Conservation (phyloP, 768 basidiomycete species). For the Strobilomyces confusus region DNA sequence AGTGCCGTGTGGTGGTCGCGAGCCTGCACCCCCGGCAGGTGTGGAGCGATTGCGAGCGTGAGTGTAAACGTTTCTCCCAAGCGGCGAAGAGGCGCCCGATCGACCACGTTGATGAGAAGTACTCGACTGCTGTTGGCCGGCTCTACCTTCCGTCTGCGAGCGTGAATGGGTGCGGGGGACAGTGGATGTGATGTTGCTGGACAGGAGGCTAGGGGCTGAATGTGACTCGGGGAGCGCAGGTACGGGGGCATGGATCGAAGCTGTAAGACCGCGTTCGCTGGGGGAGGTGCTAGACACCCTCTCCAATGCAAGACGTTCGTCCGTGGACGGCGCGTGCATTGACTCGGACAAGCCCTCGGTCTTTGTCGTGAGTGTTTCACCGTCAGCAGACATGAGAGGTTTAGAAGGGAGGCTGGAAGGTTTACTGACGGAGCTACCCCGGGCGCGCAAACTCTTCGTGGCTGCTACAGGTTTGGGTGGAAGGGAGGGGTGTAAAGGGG, state of each 20-base stretch:
- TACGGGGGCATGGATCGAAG: constrained; percentile 57
- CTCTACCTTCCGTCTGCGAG: constrained; percentile 54
- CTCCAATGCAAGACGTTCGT: constrained; percentile 18
- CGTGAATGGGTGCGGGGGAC: constrained; percentile 43
- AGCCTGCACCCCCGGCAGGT: constrained; percentile 36
- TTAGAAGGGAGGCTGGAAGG: constrained; percentile 14
- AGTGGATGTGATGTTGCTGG: constrained; percentile 30
- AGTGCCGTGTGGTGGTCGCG: constrained; percentile 41
- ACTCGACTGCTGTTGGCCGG: constrained; percentile 29
- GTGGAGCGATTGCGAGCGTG: constrained; percentile 64
- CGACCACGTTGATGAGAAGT: constrained; percentile 36
- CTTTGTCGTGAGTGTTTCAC: constrained; percentile 13
- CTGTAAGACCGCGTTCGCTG: constrained; percentile 36
- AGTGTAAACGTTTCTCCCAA: constrained; percentile 33
- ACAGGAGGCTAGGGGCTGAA: constrained; percentile 34
- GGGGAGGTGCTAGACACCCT: constrained; percentile 18
- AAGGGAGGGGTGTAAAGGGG: constrained; percentile 43
- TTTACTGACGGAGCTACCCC: constrained; percentile 13
- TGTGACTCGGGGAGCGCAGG: constrained; percentile 33
- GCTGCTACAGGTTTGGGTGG: constrained; percentile 42
- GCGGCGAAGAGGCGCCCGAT: constrained; percentile 44
- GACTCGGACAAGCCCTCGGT: constrained; percentile 25
- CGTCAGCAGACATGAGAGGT: background rate
- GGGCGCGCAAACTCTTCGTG: constrained; percentile 13
- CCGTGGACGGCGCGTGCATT: constrained; percentile 22